Percentiles rank a stretch among this genome's conserved stretches.
Evolutionary conservation across 352 stramenopile genomes (phyloP).

Genomic region (Pythium brachiatum): DNA sequence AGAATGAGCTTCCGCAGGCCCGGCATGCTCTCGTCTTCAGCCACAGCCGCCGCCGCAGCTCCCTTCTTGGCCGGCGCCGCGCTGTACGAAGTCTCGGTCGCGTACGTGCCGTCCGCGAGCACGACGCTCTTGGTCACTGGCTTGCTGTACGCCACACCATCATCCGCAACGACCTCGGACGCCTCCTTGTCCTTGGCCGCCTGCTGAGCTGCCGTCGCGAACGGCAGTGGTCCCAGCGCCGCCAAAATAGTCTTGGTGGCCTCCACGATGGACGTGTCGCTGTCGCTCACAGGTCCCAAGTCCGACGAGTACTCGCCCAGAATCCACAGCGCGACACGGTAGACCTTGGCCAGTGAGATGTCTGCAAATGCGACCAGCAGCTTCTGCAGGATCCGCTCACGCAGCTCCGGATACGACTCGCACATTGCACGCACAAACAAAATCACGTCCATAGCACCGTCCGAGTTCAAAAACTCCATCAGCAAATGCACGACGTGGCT

Average conservation of each 20-base stretch:
- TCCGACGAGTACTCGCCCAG: conserved; percentile 91
- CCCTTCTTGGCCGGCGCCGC: conserved; percentile 30
- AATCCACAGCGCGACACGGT: conserved; percentile 97
- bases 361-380: conserved; percentile 93
- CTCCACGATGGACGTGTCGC: conserved; percentile 73
- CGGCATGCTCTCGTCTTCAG: conserved; percentile 66
- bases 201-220: conserved; percentile 44
- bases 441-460: conserved; percentile 98
- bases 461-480: conserved; percentile 98
- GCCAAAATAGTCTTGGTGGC: conserved; percentile 88
- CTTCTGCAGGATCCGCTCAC: conserved; percentile 92
- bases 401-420: conserved; percentile 94
- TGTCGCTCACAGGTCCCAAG: conserved; percentile 33
- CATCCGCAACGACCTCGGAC: conserved; percentile 14
- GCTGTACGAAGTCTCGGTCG: conserved; percentile 95
- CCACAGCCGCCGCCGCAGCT: conserved; percentile 18
- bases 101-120: conserved; percentile 98
- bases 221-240: conserved; percentile 72
- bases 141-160: conserved; percentile 74
- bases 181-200: conserved; percentile 18
- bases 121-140: conserved; percentile 98
- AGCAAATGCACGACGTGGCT: conserved; percentile 97
- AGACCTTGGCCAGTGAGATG: conserved; percentile 94
- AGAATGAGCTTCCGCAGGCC: conserved; percentile 89
- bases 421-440: conserved; percentile 98